Conservation (phyloP, 768 basidiomycete species). For the Suillus brevipes region DNA sequence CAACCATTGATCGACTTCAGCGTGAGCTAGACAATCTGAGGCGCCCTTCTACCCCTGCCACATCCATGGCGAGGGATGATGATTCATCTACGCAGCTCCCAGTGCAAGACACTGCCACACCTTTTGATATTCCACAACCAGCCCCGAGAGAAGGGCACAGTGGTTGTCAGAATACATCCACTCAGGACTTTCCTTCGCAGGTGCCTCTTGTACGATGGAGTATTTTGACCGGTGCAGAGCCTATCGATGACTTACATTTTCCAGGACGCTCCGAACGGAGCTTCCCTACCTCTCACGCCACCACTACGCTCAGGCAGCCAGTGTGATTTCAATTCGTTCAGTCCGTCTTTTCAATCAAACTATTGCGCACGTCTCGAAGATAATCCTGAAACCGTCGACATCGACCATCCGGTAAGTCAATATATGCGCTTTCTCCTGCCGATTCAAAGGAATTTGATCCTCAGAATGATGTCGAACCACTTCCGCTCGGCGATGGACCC, state of each 20-base stretch:
- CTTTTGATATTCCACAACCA: background rate
- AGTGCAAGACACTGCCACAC: background rate
- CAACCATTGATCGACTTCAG: constrained; percentile 49
- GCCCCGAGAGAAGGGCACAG: background rate
- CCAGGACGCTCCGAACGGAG: background rate
- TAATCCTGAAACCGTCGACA: background rate
- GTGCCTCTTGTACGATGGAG: background rate
- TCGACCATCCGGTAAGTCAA: constrained; percentile 19
- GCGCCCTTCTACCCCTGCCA: constrained; percentile 23
- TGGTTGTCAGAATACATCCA: too few species aligned
- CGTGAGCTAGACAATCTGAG: constrained; percentile 36
- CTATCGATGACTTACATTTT: background rate
- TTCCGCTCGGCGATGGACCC: constrained; percentile 15
- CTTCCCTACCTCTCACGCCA: background rate
- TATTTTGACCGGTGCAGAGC: background rate
- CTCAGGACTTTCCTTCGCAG: background rate
- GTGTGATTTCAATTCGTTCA: background rate
- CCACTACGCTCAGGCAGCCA: background rate
- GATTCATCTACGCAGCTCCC: background rate
- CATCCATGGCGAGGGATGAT: background rate
- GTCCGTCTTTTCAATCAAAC: background rate
- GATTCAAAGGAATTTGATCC: background rate
- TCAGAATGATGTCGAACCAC: background rate
- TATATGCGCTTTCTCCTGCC: constrained; percentile 16
- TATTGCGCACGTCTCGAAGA: background rate